A percentile compares a stretch with the other conserved stretches of the same genome.
These are phyloP conservation scores for Sugiyamaella marilandica DNA, from an alignment of 805 yeast genomes.

Conservation along the genomic window DNA sequence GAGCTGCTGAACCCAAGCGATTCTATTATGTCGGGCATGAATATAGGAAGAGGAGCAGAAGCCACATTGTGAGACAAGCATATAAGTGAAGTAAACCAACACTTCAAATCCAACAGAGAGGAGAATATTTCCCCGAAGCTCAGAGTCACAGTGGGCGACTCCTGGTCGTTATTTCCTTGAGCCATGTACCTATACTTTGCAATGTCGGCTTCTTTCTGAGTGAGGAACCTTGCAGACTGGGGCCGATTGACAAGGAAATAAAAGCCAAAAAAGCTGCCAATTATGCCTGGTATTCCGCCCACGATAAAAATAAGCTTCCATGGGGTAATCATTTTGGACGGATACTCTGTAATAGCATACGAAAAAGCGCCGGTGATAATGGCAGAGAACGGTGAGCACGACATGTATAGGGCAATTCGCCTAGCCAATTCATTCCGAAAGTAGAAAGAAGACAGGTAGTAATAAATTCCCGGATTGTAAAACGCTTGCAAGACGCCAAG, in stretches of 20 bases:
- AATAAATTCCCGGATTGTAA: constrained; percentile 31
- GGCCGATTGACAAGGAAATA: constrained; percentile 33
- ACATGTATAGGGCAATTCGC: constrained; percentile 28
- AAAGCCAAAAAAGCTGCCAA: constrained; percentile 36
- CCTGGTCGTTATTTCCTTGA: constrained; percentile 10
- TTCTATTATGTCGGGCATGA: constrained; percentile 43
- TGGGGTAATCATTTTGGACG: constrained; percentile 33
- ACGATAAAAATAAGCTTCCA: constrained; percentile 45
- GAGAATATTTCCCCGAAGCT: constrained; percentile 7
- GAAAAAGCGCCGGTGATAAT: constrained; percentile 55
- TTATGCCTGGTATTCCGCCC: constrained; percentile 41
- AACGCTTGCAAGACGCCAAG: constrained; percentile 37
- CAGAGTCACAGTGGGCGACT: constrained; percentile 2
- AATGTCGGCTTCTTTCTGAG: constrained; percentile 35
- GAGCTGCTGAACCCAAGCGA: constrained; percentile 40
- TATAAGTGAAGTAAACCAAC: constrained; percentile 20
- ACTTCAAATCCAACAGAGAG: constrained; percentile 18
- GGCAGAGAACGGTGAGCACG: constrained; percentile 42
- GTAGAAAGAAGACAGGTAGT: constrained; percentile 31
- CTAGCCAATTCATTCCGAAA: constrained; percentile 28
- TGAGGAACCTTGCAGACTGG: constrained; percentile 46
- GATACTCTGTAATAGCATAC: constrained; percentile 35
- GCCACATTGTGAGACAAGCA: constrained; percentile 20
- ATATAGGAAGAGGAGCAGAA: constrained; percentile 40
- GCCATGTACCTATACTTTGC: constrained; percentile 16